Conservation (phyloP, 2,329 filamentous ascomycete genomes). For the Nigrospora osmanthi region DNA sequence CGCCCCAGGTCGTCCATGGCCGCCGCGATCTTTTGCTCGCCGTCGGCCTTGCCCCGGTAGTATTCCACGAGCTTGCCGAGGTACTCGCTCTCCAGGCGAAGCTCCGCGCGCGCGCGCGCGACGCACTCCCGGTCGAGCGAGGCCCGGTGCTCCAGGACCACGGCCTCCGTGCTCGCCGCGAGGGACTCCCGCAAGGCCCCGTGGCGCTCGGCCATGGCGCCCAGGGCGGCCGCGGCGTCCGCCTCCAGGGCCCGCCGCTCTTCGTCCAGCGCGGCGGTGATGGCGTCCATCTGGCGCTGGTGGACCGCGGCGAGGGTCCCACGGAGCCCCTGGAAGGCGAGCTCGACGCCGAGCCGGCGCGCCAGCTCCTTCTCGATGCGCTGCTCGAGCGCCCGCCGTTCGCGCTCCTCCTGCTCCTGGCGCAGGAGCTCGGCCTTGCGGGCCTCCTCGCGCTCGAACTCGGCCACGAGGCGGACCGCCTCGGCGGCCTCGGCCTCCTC, state of each 20-base stretch:
- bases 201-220: constrained; percentile 24
- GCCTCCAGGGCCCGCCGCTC: constrained; percentile 19
- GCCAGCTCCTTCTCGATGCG: constrained; percentile 29
- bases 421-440: constrained; percentile 29
- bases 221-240: constrained; percentile 14
- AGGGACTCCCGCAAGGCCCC: constrained; percentile 22
- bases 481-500: constrained; percentile 27
- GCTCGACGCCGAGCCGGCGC: constrained; percentile 28
- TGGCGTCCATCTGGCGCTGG: constrained; percentile 29
- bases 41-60: constrained; percentile 27
- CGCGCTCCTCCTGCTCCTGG: constrained; percentile 26
- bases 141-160: constrained; percentile 24
- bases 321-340: constrained; percentile 29
- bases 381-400: constrained; percentile 28
- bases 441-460: constrained; percentile 38
- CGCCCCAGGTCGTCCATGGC: constrained; percentile 26
- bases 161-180: constrained; percentile 12
- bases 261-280: constrained; percentile 29
- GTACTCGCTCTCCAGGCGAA: constrained; percentile 35
- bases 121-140: constrained; percentile 31
- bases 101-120: constrained; percentile 31
- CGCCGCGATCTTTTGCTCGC: constrained; percentile 16
- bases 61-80: constrained; percentile 26
- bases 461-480: constrained; percentile 37
- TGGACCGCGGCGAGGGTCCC: constrained; percentile 29